Percentiles rank a stretch among this genome's conserved stretches.
phyloP scores from a whole-genome alignment of 2,329 filamentous ascomycete genomes.

The Graphilbum ipis-grandicollis region DNA sequence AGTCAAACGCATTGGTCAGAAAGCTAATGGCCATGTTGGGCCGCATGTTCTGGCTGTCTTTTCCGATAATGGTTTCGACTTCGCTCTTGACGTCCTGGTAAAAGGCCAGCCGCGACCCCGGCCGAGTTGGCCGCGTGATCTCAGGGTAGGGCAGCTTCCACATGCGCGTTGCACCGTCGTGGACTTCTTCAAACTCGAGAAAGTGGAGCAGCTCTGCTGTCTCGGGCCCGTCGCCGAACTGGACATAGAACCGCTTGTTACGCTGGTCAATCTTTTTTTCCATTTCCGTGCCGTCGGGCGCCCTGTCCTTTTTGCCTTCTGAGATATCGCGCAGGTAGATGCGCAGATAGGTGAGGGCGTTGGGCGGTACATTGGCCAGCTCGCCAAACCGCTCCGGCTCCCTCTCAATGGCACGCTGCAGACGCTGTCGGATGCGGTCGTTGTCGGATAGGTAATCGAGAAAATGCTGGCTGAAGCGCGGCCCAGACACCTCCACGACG shows the following conservation, averaged over 20 bases:
- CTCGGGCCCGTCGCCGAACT: slow-evolving; percentile 27
- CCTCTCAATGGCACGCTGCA: slow-evolving; percentile 20
- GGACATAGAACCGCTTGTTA: slow-evolving; percentile 37
- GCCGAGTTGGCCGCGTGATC: slow-evolving; percentile 19
- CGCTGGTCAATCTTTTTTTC: slow-evolving; percentile 29
- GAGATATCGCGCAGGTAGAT: slow-evolving; percentile 34
- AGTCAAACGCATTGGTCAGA: slow-evolving; percentile 8
- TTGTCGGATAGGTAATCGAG: slow-evolving; percentile 27
- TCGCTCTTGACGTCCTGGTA: slow-evolving; percentile 32
- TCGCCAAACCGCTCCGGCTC: slow-evolving; percentile 31
- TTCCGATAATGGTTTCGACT: slow-evolving; percentile 21
- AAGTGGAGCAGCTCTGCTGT: slow-evolving; percentile 30
- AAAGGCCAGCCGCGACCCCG: slow-evolving; percentile 26
- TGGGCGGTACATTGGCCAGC: slow-evolving; percentile 20
- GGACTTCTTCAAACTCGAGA: slow-evolving; percentile 29
- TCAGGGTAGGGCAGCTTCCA: slow-evolving; percentile 18
- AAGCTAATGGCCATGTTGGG: slow-evolving; percentile 13
- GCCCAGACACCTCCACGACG: slow-evolving; percentile 29
- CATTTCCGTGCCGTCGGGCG: slow-evolving; percentile 10
- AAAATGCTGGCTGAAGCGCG: slow-evolving; percentile 26
- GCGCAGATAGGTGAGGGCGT: slow-evolving; percentile 27
- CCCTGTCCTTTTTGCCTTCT: slow-evolving; percentile 17
- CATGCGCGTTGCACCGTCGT: slow-evolving; percentile 21
- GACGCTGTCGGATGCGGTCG: slow-evolving; percentile 22
- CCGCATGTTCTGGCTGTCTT: slow-evolving; percentile 7